Evolutionary conservation across 139 green algal species (phyloP).

Genomic region (Nannochloris sp.): DNA sequence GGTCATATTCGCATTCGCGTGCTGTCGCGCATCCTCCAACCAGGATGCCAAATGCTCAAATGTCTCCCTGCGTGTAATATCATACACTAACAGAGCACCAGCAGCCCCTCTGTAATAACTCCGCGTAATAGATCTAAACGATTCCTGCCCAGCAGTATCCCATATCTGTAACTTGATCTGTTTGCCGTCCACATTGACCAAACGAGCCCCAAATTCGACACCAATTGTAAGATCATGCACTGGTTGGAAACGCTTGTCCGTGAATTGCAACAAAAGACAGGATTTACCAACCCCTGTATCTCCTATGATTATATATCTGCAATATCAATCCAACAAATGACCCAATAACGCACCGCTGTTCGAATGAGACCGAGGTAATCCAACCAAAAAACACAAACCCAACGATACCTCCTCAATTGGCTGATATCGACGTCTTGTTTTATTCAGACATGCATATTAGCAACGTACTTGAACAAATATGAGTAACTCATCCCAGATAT

Average conservation of each 20-base stretch:
- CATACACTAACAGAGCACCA: constrained; percentile 97
- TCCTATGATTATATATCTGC: constrained; percentile 89
- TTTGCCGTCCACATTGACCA: constrained; percentile 98
- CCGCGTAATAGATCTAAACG: constrained; percentile 93
- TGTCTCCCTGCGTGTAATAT: constrained; percentile 97
- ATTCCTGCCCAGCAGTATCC: constrained; percentile 95
- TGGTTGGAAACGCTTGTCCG: constrained; percentile 92
- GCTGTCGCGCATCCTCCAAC: constrained; percentile 96
- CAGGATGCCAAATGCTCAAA: constrained; percentile 96
- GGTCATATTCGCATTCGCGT: constrained; percentile 99
- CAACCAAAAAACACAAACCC: too few relatives aligned
- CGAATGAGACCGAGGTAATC: background rate
- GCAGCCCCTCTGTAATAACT: constrained; percentile 98
- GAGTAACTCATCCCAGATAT: constrained; percentile 21
- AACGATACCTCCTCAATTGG: too few relatives aligned
- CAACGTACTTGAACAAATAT: constrained; percentile 30
- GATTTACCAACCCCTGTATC: constrained; percentile 95
- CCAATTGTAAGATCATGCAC: constrained; percentile 70
- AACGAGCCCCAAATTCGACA: constrained; percentile 66
- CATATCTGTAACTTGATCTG: constrained; percentile 99
- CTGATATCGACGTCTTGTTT: too few relatives aligned
- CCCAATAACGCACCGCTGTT: background rate
- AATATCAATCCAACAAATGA: background rate
- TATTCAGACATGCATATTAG: background rate
- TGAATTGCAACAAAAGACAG: constrained; percentile 99